These are phyloP conservation scores for Myrica gale DNA, from an alignment of 306 rosid species.

Conservation along the genomic window DNA sequence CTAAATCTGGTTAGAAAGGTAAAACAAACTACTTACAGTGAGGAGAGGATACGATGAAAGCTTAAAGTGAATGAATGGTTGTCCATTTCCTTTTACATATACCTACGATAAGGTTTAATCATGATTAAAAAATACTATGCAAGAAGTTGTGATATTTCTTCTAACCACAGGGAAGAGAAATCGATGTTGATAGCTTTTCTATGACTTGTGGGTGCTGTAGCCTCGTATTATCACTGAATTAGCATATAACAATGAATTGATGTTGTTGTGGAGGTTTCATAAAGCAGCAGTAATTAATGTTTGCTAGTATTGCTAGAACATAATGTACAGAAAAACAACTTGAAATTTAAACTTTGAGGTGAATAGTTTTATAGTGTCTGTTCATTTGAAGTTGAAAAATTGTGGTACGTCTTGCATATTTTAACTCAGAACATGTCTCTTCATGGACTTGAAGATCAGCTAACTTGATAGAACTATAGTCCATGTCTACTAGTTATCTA, in stretches of 20 bases:
- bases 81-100: background rate
- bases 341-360: background rate
- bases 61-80: background rate
- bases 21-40: slow-evolving; percentile 9
- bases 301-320: background rate
- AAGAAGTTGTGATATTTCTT: background rate
- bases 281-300: background rate
- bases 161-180: too few relatives aligned
- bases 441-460: background rate
- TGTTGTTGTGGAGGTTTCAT: background rate
- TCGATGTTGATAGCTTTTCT: background rate
- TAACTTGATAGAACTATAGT: slow-evolving; percentile 1
- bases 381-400: background rate
- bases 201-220: background rate
- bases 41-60: slow-evolving; percentile 6
- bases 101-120: too few relatives aligned
- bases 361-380: background rate
- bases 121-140: slow-evolving; percentile 15
- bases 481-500: background rate
- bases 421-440: background rate
- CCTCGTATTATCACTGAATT: background rate
- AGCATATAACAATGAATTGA: background rate
- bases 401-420: background rate
- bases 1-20: slow-evolving; percentile 2
- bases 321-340: background rate